Base-by-base conservation (phyloP, 106 monocot genomes). In the Dioscorea dumetorum region DNA sequence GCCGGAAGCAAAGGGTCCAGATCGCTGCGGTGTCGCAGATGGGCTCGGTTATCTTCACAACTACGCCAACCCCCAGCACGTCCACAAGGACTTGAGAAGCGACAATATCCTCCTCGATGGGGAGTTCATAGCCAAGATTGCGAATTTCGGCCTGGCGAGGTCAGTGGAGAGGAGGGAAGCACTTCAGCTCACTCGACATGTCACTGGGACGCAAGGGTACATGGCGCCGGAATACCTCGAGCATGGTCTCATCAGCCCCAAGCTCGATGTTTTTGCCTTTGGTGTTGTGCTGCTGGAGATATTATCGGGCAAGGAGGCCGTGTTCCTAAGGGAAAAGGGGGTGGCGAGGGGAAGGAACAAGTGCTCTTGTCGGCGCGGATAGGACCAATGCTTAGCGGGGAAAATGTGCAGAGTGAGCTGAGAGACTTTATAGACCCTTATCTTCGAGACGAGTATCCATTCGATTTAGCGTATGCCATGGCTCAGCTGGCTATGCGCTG, bases 181-280 rank as follows among this genome's bases (percentile, higher is more conserved):
- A 0, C 70, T 59, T 14, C 80, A 85, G 70, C 76, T 91, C 23
- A 95, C 94, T 0, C 78, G 77, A 48, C 94, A 91, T 60, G 88
- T 95, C 7, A 77, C 91, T 49, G 94, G 94, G 5, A 95, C 94
- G 2, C 80, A 79, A 22, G 91, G 94, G 0, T 95, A 91, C 76
- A 70, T 95, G 77, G 81, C 94, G 2, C 94, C 94, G 0, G 94
- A 95, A 83, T 95, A 85, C 64, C 85, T 95, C 8, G 88, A 91
- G 77, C 91, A 91, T 33, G 94, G 94, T 17, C 77, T 95, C 19
- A 75, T 95, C 71, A 81, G 83, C 7, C 73, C 87, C n/a, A 87
- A 88, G 77, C 70, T 95, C 8, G 94, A 95, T 49, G 89, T 91
- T 22, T 95, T 91, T 22, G 85, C 94, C 0, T 88, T 91, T 60